Evolutionary conservation across 495 filamentous ascomycete genomes (phyloP).

Genomic region (Xylaria curta): DNA sequence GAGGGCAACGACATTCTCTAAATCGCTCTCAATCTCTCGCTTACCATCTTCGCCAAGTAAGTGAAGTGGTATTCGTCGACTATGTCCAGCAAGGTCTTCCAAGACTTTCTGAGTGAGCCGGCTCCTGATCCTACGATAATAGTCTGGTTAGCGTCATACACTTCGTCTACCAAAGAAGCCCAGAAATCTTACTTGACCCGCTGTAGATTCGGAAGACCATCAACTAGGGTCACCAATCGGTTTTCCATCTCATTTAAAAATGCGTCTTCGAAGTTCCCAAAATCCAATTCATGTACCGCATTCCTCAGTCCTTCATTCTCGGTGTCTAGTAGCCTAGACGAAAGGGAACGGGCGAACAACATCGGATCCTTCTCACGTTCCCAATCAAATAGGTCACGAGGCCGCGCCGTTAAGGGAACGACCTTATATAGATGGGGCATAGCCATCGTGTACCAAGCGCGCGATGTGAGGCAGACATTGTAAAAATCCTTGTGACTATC

Average conservation of each 20-base stretch:
- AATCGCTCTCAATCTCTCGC: neutral
- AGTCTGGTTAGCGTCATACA: neutral
- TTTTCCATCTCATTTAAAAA: neutral
- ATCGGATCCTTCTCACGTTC: neutral
- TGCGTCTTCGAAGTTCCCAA: neutral
- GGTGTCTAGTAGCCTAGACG: neutral
- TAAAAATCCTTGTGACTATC: slow-evolving; percentile 7
- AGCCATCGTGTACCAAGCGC: slow-evolving; percentile 15
- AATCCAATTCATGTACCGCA: slow-evolving; percentile 15
- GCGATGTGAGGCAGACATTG: slow-evolving; percentile 18
- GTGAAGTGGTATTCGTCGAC: slow-evolving; percentile 9
- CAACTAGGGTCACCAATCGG: slow-evolving; percentile 3
- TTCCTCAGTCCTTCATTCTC: slow-evolving; percentile 3
- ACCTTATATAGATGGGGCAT: slow-evolving; percentile 16
- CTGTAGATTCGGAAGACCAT: slow-evolving; percentile 16
- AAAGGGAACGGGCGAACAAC: neutral
- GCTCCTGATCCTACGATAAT: neutral
- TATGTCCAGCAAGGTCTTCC: neutral
- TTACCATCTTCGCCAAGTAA: slow-evolving; percentile 9
- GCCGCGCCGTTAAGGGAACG: neutral
- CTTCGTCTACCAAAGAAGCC: neutral
- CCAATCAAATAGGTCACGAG: neutral
- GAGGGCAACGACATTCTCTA: slow-evolving; percentile 3
- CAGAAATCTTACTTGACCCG: slow-evolving; percentile 9
- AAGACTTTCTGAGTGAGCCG: neutral